These are phyloP conservation scores for Camelina hispida DNA, from an alignment of 345 rosid species.

Conservation along the genomic window DNA sequence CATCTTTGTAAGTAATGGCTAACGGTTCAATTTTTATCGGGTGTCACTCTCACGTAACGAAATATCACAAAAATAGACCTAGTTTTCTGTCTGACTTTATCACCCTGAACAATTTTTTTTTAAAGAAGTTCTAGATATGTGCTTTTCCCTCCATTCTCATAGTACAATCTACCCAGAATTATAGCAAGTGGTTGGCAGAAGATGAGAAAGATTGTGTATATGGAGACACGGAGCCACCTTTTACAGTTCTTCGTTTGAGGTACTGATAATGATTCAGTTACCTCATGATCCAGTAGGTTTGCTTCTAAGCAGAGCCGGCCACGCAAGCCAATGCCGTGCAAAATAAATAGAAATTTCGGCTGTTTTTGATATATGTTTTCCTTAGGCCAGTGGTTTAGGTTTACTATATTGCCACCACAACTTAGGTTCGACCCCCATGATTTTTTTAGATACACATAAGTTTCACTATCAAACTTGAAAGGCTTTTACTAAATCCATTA, in stretches of 20 bases:
- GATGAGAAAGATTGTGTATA: slow-evolving; percentile 48
- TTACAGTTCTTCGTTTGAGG: slow-evolving; percentile 26
- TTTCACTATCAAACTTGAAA: slow-evolving; percentile 2
- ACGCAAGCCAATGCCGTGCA: too few species aligned
- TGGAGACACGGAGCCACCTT: slow-evolving; percentile 49
- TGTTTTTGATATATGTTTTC: too few species aligned
- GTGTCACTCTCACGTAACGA: neutral
- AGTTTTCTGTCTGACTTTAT: neutral
- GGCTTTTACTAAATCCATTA: neutral
- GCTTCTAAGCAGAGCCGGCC: too few species aligned
- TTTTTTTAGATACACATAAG: too few species aligned
- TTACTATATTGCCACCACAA: too few species aligned
- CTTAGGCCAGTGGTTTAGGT: too few species aligned
- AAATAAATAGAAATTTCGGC: too few species aligned
- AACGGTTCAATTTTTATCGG: neutral
- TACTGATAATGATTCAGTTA: slow-evolving; percentile 8
- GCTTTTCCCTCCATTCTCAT: slow-evolving; percentile 56
- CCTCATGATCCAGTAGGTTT: slow-evolving; percentile 27
- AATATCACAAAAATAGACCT: neutral
- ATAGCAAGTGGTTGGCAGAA: slow-evolving; percentile 50
- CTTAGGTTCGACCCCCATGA: too few species aligned
- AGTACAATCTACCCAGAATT: slow-evolving; percentile 56
- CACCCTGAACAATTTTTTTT: neutral
- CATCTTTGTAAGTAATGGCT: slow-evolving; percentile 4
- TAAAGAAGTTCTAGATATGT: too few species aligned